Base-by-base conservation (phyloP, 805 yeast species). In the Candida peoriensis region DNA sequence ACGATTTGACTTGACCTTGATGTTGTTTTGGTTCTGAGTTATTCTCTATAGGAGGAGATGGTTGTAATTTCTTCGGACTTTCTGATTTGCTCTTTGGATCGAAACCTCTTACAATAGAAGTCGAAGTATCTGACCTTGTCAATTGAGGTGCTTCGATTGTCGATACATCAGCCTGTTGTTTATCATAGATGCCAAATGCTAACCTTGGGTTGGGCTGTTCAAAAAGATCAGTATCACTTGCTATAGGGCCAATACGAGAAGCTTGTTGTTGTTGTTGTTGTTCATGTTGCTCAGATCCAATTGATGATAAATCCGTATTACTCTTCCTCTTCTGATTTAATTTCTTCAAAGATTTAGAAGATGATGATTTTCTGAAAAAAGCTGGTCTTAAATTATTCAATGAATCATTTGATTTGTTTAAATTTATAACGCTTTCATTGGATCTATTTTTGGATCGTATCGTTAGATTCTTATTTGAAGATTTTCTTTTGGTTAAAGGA, bases 151-250 rank as follows among this genome's bases (percentile, higher is more conserved):
- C 33, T 12, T 32, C 15, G 12, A 16, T 20, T 5, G 28, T 29
- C 13, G 26, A 11, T 8, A 30, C 28, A 3, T 31, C 22, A 6
- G 28, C 18, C 17, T 36, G 18, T 14, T 31, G 24, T 13, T 36
- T 28, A 32, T 46, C 44, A 16, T 28, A 19, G n/a, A 49, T 39
- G 9, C 57, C 57, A 46, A 54, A 52, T 1, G 58, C 55, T 35
- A 46, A 48, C 27, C 48, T 41, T 26, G 58, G 58, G 15, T 54
- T 39, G 10, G 58, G 58, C 32, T 54, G 58, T 16, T 54, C 54
- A 26, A 36, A 52, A 8, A 47, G 19, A 30, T 51, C 58, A 5
- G 50, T 20, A 34, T 54, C 55, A 36, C 44, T 37, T 20, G 33
- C 40, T 18, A 37, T 29, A 16, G 35, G 34, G 12, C 10, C 30